These are phyloP conservation scores for Dipodascus albidus DNA, from an alignment of 805 yeast species.

Conservation along the genomic window DNA sequence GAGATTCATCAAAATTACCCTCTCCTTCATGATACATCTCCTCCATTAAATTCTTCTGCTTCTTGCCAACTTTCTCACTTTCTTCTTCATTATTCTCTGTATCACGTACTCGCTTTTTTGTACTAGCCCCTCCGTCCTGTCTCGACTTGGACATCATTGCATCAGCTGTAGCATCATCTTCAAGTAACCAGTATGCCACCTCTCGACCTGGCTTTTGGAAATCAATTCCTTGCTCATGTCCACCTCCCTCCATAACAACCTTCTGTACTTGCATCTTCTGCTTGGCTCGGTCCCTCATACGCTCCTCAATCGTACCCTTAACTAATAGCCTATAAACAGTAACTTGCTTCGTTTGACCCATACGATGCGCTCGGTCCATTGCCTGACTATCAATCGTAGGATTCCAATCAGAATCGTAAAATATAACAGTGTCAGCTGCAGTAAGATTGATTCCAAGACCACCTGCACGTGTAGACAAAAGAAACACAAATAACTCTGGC, in stretches of 20 bases:
- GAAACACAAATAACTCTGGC: slow-evolving; percentile 86
- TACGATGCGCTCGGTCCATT: slow-evolving; percentile 91
- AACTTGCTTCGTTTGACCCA: slow-evolving; percentile 96
- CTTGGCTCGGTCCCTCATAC: slow-evolving; percentile 98
- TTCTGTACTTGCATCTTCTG: slow-evolving; percentile 98
- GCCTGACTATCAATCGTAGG: slow-evolving; percentile 94
- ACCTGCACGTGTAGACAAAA: slow-evolving; percentile 94
- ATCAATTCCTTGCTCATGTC: slow-evolving; percentile 19
- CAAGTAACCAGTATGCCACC: slow-evolving; percentile 51
- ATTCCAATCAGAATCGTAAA: slow-evolving; percentile 92
- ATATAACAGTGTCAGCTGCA: slow-evolving; percentile 88
- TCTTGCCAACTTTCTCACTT: slow-evolving; percentile 1
- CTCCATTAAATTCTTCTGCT: slow-evolving; percentile 19
- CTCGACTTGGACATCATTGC: slow-evolving; percentile 10
- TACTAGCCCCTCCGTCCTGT: slow-evolving; percentile 8
- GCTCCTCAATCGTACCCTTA: slow-evolving; percentile 88
- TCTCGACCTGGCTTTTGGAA: slow-evolving; percentile 33
- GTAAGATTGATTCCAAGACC: slow-evolving; percentile 88
- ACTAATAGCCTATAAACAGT: slow-evolving; percentile 90
- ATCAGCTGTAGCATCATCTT: slow-evolving; percentile 34
- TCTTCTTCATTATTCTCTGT: slow-evolving; percentile 2
- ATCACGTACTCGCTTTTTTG: slow-evolving; percentile 4
- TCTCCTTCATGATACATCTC: slow-evolving; percentile 45
- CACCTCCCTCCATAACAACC: slow-evolving; percentile 90
- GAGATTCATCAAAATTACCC: slow-evolving; percentile 32